Conservation (phyloP, 805 yeast genomes). For the Metschnikowia borealis region DNA sequence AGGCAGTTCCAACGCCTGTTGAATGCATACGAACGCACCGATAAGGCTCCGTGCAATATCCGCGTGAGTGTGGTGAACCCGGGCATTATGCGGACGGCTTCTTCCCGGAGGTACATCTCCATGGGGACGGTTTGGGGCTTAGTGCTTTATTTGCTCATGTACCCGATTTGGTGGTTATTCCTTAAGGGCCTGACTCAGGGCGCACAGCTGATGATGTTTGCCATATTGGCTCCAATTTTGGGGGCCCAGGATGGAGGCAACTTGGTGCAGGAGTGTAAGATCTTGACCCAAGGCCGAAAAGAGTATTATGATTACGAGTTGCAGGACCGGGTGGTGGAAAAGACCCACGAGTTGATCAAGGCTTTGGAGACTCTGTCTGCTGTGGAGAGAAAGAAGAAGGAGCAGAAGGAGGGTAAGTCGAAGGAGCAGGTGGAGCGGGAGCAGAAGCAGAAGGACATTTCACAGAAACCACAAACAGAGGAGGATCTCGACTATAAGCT, state of each 20-base stretch:
- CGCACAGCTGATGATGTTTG: constrained; percentile 70
- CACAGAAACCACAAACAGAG: constrained; percentile 30
- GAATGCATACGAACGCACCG: constrained; percentile 57
- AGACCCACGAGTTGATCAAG: constrained; percentile 55
- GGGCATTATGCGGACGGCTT: constrained; percentile 85
- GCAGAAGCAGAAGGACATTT: constrained; percentile 23
- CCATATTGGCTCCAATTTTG: constrained; percentile 68
- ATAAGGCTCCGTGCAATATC: constrained; percentile 66
- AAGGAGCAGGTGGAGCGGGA: constrained; percentile 19
- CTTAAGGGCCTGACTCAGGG: constrained; percentile 76
- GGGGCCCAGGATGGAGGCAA: constrained; percentile 60
- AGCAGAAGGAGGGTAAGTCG: constrained; percentile 19
- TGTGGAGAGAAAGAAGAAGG: constrained; percentile 49
- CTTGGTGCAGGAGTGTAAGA: constrained; percentile 68
- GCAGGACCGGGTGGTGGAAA: constrained; percentile 56
- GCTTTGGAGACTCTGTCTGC: constrained; percentile 70
- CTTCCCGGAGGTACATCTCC: constrained; percentile 72
- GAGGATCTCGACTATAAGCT: constrained; percentile 37
- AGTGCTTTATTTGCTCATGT: constrained; percentile 55
- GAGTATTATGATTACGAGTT: constrained; percentile 63
- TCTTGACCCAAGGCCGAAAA: constrained; percentile 49
- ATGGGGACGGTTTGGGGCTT: constrained; percentile 69
- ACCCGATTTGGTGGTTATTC: constrained; percentile 81
- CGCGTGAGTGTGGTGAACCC: constrained; percentile 80
- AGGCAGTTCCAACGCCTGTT: constrained; percentile 70